Evolutionary conservation across 1,284 basidiomycete genomes (phyloP), one percentile per base, ranked within the genome.

Genomic region (Fomes fomentarius): DNA sequence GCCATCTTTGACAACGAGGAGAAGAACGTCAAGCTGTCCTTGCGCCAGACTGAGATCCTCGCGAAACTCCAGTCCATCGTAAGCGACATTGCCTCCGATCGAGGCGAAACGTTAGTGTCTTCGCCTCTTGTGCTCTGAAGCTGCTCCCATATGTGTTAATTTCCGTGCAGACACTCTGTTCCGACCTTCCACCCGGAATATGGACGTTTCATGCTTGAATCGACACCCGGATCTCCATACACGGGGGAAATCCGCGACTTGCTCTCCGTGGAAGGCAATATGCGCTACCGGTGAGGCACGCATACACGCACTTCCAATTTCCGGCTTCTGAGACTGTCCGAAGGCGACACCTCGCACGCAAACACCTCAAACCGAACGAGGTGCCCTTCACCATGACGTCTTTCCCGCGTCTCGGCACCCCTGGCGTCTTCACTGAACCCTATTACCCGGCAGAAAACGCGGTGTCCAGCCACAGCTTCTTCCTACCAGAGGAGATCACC

Each of bases 161-260:
- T 40, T 24, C 46, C 39, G 40, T 42, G 43, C 65, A 95, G 91
- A 43, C 76, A 84, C 31, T 79, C 85, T 19, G 82, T 94, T 24
- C 95, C 96, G 3, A 93, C 89, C n/a, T 99, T 97, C 70, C 97
- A 99, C 70, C 96, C 96, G 14, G 97, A 99, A 73, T 99, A 96
- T 75, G 97, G 96, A 45, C 85, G 96, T 37, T 99, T 94, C 78
- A 99, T 99, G 97, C 81, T 99, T 52, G 97, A 99, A 73, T 95
- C 94, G 7, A 99, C 96, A 0, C 97, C 97, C 0, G 97, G 97
- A 2, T 83, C 84, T 38, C 97, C 97, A 1, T 99, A 98, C 74
- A 91, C 93, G 6, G 94, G 93, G 15, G 89, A 83, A 22, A 84
- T 96, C 33, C 79, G 80, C 45, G 94, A 97, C 71, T 80, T 99